Evolutionary conservation across 306 rosid species (phyloP).

Genomic region (Myrica gale): DNA sequence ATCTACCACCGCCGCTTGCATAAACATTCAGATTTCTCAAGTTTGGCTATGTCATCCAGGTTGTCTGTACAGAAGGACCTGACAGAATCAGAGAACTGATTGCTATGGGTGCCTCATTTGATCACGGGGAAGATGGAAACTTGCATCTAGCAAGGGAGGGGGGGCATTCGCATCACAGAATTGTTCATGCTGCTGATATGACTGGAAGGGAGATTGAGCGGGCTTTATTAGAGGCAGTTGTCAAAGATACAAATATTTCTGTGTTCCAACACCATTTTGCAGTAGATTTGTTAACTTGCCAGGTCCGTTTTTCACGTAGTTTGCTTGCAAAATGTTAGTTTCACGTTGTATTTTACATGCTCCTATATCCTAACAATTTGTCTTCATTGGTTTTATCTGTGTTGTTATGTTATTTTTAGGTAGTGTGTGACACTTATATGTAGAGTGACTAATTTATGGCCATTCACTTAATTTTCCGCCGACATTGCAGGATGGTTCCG

Average conservation of each 20-base stretch:
- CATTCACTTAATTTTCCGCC: conserved; percentile 28
- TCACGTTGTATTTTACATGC: not conserved
- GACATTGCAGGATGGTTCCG: conserved; percentile 64
- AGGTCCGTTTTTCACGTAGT: conserved; percentile 48
- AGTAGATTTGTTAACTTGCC: conserved; percentile 82
- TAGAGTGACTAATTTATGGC: conserved; percentile 20
- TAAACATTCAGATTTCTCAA: not conserved
- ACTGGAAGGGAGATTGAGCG: conserved; percentile 94
- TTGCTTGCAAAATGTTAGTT: not conserved
- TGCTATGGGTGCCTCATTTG: conserved; percentile 92
- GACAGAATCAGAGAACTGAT: conserved; percentile 88
- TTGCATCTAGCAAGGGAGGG: conserved; percentile 90
- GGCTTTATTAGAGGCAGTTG: conserved; percentile 62
- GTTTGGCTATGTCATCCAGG: conserved; percentile 49
- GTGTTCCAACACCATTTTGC: conserved; percentile 91
- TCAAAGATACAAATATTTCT: conserved; percentile 68
- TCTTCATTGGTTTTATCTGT: not conserved
- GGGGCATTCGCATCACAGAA: conserved; percentile 86
- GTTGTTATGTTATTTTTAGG: not conserved
- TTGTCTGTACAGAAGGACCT: conserved; percentile 98
- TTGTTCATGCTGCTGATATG: conserved; percentile 97
- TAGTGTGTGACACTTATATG: not conserved
- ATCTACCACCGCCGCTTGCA: conserved; percentile 13
- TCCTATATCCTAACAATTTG: not conserved
- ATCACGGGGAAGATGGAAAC: conserved; percentile 90